Evolutionary conservation across 345 rosid species (phyloP), one percentile per base, ranked within the genome.

Genomic region (Lumnitzera racemosa): DNA sequence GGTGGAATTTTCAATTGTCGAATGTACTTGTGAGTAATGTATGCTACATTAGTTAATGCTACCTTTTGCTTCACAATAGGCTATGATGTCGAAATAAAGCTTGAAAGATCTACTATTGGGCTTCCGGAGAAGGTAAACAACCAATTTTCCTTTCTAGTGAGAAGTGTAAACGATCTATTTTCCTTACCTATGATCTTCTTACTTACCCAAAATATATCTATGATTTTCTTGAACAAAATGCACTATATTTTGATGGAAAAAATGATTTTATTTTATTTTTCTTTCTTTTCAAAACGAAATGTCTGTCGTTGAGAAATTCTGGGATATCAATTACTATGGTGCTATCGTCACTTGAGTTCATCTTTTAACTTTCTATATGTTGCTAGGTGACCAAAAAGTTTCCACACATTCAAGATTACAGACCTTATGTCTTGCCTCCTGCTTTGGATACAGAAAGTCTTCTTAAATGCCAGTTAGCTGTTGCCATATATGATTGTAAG

Each of bases 401-500:
- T 77, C 96, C 96, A 58, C 91, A 87, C 65, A 89, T 92, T 70
- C 69, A 49, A 68, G 82, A 67, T 59, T 92, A 80, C 67, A 78
- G 56, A 68, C 72, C 87, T 65, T 87, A 81, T 68, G 81, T 77
- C 74, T 77, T 84, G 70, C 88, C 90, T 65, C 53, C 74, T 50
- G 61, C 60, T 63, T 59, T 77, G 65, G 91, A 84, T 75, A 69
- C 57, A 41, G 74, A 65, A 71, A 73, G 52, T 56, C 86, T 89
- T 48, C 77, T 94, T 59, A 90, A 89, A 80, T 75, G 83, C 81
- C 97, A 94, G 62, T 65, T 92, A 66, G 96, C 79, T 50, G 75
- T 86, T 77, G 89, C 84, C 31, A 61, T 79, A 63, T 78, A 72
- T 67, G 67, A 69, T 70, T 62, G 96, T 92, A 71, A 75, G 79